A percentile compares a stretch with the other conserved stretches of the same genome.
Evolutionary conservation across 1,139 yeast species (phyloP).

Genomic region (Magnusiomyces magnusii): DNA sequence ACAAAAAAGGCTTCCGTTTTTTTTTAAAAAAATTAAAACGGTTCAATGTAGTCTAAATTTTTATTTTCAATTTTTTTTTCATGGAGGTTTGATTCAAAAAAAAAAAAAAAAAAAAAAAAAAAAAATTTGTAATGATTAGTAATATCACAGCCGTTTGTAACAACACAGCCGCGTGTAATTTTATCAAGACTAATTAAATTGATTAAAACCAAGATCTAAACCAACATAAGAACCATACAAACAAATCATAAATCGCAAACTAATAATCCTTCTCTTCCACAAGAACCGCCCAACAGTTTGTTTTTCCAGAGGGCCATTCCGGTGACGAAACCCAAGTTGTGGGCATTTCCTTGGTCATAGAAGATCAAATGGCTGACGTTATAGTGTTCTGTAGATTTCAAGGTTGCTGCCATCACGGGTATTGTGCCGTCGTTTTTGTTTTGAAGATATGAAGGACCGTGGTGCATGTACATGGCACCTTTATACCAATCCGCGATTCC

Average conservation of each 20-base stretch:
- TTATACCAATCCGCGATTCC: background rate
- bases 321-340: background rate
- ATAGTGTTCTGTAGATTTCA: background rate
- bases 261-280: background rate
- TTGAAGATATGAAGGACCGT: background rate
- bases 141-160: no score
- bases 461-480: background rate
- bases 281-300: background rate
- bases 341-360: background rate
- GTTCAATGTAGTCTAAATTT: no score
- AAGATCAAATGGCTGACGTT: background rate
- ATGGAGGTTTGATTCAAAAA: no score
- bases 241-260: background rate
- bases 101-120: no score
- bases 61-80: no score
- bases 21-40: no score
- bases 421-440: background rate
- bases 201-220: no score
- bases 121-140: no score
- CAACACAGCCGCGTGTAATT: no score
- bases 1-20: no score
- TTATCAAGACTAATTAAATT: no score
- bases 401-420: background rate
- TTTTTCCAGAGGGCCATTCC: background rate
- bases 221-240: no score